phyloP scores from a whole-genome alignment of 352 stramenopile species.

The Phytophthora ohioensis region DNA sequence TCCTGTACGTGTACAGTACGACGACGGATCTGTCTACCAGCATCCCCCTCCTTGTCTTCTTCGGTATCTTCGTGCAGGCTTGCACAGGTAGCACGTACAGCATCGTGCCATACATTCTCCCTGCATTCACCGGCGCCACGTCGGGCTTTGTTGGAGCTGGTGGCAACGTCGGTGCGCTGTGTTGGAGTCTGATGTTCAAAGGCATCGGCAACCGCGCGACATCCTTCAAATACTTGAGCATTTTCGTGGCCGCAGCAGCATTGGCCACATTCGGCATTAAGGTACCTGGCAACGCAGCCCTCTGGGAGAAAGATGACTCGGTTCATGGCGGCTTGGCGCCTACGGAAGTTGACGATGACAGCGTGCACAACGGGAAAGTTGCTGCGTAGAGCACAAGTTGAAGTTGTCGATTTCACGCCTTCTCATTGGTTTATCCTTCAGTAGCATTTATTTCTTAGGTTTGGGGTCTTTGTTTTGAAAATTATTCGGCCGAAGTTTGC shows the following conservation, averaged over 20 bases:
- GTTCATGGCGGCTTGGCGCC: constrained; percentile 32
- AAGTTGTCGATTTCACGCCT: background rate
- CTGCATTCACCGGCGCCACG: constrained; percentile 48
- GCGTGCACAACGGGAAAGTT: constrained; percentile 26
- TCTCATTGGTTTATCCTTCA: background rate
- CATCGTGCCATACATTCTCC: constrained; percentile 66
- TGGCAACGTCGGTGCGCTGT: constrained; percentile 61
- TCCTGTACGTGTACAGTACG: constrained; percentile 89
- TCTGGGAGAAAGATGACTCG: constrained; percentile 38
- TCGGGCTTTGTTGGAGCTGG: constrained; percentile 65
- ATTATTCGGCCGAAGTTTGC: too few relatives aligned
- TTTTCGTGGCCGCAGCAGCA: constrained; percentile 42
- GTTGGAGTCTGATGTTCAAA: constrained; percentile 67
- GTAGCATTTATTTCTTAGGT: background rate
- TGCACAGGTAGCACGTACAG: constrained; percentile 58
- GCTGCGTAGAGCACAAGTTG: constrained; percentile 8
- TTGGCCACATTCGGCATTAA: constrained; percentile 43
- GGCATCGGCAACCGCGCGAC: constrained; percentile 43
- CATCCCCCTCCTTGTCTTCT: constrained; percentile 88
- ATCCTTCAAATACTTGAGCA: constrained; percentile 63
- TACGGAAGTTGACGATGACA: constrained; percentile 49
- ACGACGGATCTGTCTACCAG: constrained; percentile 49
- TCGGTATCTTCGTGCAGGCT: constrained; percentile 88
- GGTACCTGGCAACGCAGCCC: constrained; percentile 30
- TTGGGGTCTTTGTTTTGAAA: too few relatives aligned